Percentiles rank a stretch among this genome's conserved stretches.
Evolutionary conservation across 768 basidiomycete species (phyloP).

Genomic region (Hebeloma cylindrosporum): DNA sequence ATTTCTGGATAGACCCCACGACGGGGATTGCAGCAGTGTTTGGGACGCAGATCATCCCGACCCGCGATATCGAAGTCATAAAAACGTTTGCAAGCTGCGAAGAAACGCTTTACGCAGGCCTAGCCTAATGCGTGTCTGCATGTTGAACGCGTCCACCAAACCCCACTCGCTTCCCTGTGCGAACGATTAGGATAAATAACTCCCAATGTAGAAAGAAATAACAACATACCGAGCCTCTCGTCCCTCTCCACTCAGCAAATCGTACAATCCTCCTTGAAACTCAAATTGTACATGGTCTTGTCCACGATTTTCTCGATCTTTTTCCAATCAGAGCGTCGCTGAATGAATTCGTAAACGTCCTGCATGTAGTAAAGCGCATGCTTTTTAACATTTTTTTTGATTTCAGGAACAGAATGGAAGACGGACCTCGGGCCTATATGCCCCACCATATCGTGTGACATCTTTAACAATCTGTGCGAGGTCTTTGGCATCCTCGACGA

Average conservation of each 20-base stretch:
- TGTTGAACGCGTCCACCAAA: not conserved
- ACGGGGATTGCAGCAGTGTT: slow-evolving; percentile 30
- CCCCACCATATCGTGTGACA: slow-evolving; percentile 93
- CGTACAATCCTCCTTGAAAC: slow-evolving; percentile 90
- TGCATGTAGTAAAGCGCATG: no score
- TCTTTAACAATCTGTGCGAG: slow-evolving; percentile 95
- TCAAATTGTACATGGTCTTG: slow-evolving; percentile 91
- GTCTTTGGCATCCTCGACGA: slow-evolving; percentile 95
- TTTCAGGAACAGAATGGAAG: not conserved
- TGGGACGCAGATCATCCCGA: slow-evolving; percentile 19
- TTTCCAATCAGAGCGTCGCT: slow-evolving; percentile 95
- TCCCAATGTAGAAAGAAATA: slow-evolving; percentile 5
- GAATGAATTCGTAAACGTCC: slow-evolving; percentile 97
- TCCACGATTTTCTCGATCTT: slow-evolving; percentile 97
- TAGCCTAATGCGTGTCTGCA: not conserved
- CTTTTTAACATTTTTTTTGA: not conserved
- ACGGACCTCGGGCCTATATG: slow-evolving; percentile 87
- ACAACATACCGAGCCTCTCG: not conserved
- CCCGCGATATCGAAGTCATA: slow-evolving; percentile 7
- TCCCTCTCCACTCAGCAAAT: slow-evolving; percentile 35
- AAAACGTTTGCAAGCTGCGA: slow-evolving; percentile 4
- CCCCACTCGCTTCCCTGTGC: no score
- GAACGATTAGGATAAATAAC: not conserved
- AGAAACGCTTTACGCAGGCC: slow-evolving; percentile 4
- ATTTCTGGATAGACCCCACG: slow-evolving; percentile 31